Conservation (phyloP, 2,329 filamentous ascomycete genomes). For the Fusarium subtropicale region DNA sequence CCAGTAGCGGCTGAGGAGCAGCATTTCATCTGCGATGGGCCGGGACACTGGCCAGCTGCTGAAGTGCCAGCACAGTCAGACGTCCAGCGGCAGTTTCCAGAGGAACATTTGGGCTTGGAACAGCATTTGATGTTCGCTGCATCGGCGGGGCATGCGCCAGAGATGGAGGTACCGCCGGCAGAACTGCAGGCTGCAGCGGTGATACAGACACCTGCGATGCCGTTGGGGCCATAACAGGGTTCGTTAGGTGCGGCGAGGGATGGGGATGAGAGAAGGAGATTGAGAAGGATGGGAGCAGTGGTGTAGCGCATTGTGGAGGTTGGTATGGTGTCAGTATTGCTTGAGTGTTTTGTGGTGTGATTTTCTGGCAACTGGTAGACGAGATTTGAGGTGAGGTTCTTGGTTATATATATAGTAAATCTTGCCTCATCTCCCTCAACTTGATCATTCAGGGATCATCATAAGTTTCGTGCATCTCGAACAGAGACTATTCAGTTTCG, state of each 20-base stretch:
- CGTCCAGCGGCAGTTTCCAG: constrained; percentile 54
- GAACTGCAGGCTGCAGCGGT: constrained; percentile 51
- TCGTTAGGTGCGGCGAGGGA: constrained; percentile 48
- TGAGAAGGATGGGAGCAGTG: constrained; percentile 18
- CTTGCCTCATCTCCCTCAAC: background rate
- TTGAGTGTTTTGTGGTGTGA: background rate
- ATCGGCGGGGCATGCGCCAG: constrained; percentile 55
- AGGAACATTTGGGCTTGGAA: constrained; percentile 53
- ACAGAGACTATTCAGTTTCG: constrained; percentile 17
- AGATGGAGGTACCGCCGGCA: constrained; percentile 53
- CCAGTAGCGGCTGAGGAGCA: constrained; percentile 50
- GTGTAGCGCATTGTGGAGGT: constrained; percentile 39
- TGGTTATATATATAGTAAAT: constrained; percentile 11
- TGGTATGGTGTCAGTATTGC: background rate
- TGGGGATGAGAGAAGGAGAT: constrained; percentile 27
- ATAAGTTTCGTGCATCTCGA: constrained; percentile 1
- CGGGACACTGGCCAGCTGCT: constrained; percentile 52
- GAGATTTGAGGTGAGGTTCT: background rate
- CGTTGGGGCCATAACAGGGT: constrained; percentile 48
- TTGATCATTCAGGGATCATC: background rate
- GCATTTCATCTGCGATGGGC: constrained; percentile 55
- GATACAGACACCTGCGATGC: constrained; percentile 54
- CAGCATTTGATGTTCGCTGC: constrained; percentile 56
- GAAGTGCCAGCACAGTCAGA: constrained; percentile 53
- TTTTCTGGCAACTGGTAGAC: background rate